Evolutionary conservation across 345 rosid genomes (phyloP).

Genomic region (Rhodamnia argentea): DNA sequence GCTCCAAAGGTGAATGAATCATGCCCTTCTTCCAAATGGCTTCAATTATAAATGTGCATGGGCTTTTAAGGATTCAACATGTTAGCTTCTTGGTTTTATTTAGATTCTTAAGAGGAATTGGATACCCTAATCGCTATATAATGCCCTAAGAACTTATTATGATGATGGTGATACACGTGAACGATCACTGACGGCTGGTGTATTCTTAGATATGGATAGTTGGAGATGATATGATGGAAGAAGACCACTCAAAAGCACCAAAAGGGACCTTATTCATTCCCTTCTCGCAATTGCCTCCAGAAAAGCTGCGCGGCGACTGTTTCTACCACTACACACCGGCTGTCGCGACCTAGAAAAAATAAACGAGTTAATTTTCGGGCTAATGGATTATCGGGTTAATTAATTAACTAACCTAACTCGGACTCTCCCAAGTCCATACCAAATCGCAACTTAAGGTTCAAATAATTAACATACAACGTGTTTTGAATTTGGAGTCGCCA

Average conservation of each 20-base stretch:
- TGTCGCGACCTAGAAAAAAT: no score
- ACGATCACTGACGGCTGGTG: background rate
- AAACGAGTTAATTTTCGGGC: no score
- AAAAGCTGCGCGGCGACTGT: constrained; percentile 32
- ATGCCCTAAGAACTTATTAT: background rate
- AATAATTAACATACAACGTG: no score
- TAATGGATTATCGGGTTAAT: no score
- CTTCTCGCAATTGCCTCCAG: constrained; percentile 49
- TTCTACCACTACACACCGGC: constrained; percentile 49
- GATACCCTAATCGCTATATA: background rate
- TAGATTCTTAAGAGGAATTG: background rate
- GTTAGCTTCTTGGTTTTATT: background rate
- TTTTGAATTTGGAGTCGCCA: no score
- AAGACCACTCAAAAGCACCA: constrained; percentile 43
- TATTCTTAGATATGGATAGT: constrained; percentile 45
- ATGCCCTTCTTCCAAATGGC: background rate
- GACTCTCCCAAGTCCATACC: no score
- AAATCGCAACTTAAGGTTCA: no score
- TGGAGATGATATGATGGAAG: constrained; percentile 35
- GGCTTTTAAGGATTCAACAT: background rate
- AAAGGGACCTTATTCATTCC: constrained; percentile 56
- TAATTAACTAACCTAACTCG: no score
- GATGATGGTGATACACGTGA: background rate
- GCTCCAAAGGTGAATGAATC: constrained; percentile 23
- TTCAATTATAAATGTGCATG: background rate